Percentiles rank a stretch among this genome's conserved stretches.
Conservation (phyloP, 805 yeast genomes). For the Huiozyma sinensis region DNA sequence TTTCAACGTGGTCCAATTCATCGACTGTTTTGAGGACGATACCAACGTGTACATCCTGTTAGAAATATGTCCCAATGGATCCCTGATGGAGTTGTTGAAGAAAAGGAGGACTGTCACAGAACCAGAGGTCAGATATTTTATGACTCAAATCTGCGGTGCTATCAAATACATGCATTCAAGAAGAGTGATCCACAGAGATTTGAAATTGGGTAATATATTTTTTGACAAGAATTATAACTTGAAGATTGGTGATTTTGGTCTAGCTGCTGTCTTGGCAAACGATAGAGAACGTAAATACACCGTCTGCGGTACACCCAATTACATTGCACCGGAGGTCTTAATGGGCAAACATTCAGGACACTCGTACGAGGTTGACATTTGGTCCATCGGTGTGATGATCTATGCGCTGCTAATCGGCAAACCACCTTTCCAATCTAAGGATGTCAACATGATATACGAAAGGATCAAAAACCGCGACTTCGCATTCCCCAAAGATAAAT, state of each 20-base stretch:
- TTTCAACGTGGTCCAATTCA: conserved; percentile 80
- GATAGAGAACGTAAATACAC: conserved; percentile 73
- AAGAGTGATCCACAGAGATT: conserved; percentile 89
- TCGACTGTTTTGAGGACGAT: conserved; percentile 96
- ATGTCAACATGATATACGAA: conserved; percentile 84
- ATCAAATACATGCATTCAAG: conserved; percentile 84
- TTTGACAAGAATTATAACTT: conserved; percentile 89
- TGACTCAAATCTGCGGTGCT: conserved; percentile 92
- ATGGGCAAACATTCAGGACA: conserved; percentile 85
- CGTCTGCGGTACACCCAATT: conserved; percentile 97
- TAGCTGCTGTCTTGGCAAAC: conserved; percentile 84
- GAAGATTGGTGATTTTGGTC: conserved; percentile 95
- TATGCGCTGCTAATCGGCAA: conserved; percentile 86
- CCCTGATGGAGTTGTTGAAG: conserved; percentile 84
- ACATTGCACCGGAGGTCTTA: conserved; percentile 95
- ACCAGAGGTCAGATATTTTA: conserved; percentile 81
- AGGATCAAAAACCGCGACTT: conserved; percentile 79
- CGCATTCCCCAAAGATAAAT: conserved; percentile 60
- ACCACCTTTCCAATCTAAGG: conserved; percentile 97
- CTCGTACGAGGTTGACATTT: conserved; percentile 87
- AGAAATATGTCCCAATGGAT: conserved; percentile 92
- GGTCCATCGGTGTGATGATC: conserved; percentile 97
- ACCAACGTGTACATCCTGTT: conserved; percentile 84
- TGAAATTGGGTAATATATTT: conserved; percentile 91
- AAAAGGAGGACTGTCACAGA: conserved; percentile 77